A percentile compares a stretch with the other conserved stretches of the same genome.
These are phyloP conservation scores for Myriosclerotinia duriaeana DNA, from an alignment of 2,329 filamentous ascomycete species.

Conservation along the genomic window DNA sequence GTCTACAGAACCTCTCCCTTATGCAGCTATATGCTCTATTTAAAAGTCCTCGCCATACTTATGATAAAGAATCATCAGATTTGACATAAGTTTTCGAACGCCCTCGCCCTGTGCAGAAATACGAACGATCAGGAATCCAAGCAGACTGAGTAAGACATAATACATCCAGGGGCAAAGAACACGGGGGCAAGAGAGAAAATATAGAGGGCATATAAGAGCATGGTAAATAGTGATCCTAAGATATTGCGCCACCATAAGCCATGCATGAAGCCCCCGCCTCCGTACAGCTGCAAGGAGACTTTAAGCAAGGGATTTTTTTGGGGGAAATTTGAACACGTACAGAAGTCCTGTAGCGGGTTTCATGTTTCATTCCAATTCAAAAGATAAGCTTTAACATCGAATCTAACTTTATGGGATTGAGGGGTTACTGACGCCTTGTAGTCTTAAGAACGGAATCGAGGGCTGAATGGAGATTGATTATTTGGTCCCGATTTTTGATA, in stretches of 20 bases:
- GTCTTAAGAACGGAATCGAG: no score
- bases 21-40: no score
- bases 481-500: no score
- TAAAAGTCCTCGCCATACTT: slow-evolving; percentile 25
- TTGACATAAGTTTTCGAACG: background rate
- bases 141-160: background rate
- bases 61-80: background rate
- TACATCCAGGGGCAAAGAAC: background rate
- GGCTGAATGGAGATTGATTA: no score
- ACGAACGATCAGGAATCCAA: background rate
- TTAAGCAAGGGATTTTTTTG: no score
- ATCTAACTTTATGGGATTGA: no score
- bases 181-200: background rate
- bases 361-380: no score
- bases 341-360: no score
- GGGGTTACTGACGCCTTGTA: no score
- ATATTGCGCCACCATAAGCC: slow-evolving; percentile 5
- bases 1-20: no score
- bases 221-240: background rate
- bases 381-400: no score
- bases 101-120: background rate
- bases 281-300: background rate
- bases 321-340: no score
- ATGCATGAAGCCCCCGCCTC: background rate
- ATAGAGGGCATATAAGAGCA: background rate